Percentiles rank a stretch among this genome's conserved stretches.
Conservation (phyloP, 116 monocot species). For the Iris pallida region DNA sequence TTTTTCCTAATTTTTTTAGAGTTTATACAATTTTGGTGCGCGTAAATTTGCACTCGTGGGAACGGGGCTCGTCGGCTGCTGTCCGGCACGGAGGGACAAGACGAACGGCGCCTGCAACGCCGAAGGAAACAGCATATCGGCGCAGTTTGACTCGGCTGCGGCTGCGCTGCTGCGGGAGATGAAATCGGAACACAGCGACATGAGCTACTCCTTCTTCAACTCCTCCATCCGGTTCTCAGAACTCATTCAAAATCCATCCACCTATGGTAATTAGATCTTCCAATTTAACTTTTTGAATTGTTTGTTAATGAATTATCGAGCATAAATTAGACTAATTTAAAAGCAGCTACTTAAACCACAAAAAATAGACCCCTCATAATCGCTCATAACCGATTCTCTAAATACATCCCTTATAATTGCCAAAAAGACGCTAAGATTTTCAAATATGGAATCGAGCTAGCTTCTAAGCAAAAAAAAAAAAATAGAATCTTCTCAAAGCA, state of each 20-base stretch:
- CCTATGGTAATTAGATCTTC: slow-evolving; percentile 46
- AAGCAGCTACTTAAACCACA: too few species aligned
- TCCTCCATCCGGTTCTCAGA: slow-evolving; percentile 24
- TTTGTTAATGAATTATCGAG: too few species aligned
- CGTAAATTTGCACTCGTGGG: slow-evolving; percentile 56
- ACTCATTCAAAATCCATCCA: slow-evolving; percentile 36
- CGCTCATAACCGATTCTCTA: too few species aligned
- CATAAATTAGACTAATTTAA: too few species aligned
- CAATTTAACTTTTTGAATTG: too few species aligned
- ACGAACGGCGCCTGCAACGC: slow-evolving; percentile 42
- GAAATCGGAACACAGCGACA: slow-evolving; percentile 28
- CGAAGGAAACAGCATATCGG: slow-evolving; percentile 36
- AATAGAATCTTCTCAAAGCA: too few species aligned
- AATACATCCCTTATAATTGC: too few species aligned
- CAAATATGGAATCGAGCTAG: too few species aligned
- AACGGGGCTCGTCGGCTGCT: slow-evolving; percentile 60
- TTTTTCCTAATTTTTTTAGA: slow-evolving; percentile 22
- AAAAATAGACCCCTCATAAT: too few species aligned
- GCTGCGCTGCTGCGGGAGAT: slow-evolving; percentile 32
- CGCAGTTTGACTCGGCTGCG: slow-evolving; percentile 35
- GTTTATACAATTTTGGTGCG: slow-evolving; percentile 62
- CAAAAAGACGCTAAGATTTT: too few species aligned
- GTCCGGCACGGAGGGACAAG: slow-evolving; percentile 40
- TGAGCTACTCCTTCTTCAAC: slow-evolving; percentile 66
- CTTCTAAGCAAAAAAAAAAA: too few species aligned